Conservation (phyloP, 2,329 filamentous ascomycete species). For the Elsinoe necatrix region DNA sequence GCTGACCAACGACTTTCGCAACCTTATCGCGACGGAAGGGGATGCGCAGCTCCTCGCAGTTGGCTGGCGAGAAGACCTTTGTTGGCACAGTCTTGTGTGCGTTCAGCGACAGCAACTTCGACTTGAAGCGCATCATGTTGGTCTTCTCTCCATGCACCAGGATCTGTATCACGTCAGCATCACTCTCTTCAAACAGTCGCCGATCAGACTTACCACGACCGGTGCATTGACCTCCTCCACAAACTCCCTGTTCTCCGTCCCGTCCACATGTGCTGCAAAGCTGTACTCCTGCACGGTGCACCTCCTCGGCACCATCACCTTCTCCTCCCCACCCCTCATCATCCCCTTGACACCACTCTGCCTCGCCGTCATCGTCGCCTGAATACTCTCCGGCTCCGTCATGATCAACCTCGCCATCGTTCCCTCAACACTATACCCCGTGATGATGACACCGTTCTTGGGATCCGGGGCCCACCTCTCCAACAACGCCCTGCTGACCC, state of each 20-base stretch:
- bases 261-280: constrained; percentile 94
- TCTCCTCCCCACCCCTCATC: constrained; percentile 61
- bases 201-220: constrained; percentile 64
- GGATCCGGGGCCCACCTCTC: constrained; percentile 95
- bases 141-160: constrained; percentile 95
- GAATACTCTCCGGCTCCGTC: constrained; percentile 89
- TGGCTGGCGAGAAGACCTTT: constrained; percentile 88
- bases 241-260: constrained; percentile 90
- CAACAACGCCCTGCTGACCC: constrained; percentile 82
- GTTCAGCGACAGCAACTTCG: constrained; percentile 87
- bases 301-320: constrained; percentile 80
- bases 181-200: constrained; percentile 1
- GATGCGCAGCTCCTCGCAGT: constrained; percentile 90
- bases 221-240: constrained; percentile 89
- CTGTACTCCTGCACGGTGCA: constrained; percentile 93
- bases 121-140: constrained; percentile 96
- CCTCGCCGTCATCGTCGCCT: constrained; percentile 69
- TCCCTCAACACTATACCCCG: constrained; percentile 94
- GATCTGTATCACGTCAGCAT: constrained; percentile 49
- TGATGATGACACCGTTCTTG: constrained; percentile 97
- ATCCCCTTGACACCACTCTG: constrained; percentile 47
- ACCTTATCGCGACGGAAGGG: constrained; percentile 93
- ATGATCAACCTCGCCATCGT: constrained; percentile 97
- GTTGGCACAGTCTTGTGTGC: constrained; percentile 69
- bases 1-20: constrained; percentile 89